Evolutionary conservation across 2,329 filamentous ascomycete genomes (phyloP).

Genomic region (Trichoderma simmonsii): DNA sequence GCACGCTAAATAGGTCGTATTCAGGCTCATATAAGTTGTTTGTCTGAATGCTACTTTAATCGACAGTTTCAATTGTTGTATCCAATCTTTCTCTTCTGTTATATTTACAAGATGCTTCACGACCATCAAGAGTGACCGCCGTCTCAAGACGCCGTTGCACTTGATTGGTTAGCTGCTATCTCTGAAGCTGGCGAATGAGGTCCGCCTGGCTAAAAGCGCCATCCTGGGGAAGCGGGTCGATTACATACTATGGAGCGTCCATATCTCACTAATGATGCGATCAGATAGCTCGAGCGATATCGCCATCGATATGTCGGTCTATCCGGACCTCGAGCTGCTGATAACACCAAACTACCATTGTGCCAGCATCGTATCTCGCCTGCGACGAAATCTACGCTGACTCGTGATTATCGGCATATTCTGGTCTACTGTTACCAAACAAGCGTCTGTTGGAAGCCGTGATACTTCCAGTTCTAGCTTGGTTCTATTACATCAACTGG

Average conservation of each 20-base stretch:
- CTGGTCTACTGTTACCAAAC: too few species aligned
- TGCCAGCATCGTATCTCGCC: neutral
- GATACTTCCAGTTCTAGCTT: neutral
- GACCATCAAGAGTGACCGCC: neutral
- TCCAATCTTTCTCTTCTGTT: neutral
- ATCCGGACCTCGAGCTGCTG: neutral
- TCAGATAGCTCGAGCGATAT: neutral
- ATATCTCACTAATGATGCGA: neutral
- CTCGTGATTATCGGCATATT: neutral
- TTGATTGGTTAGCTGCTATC: neutral
- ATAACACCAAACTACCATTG: neutral
- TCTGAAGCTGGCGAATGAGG: neutral
- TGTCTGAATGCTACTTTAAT: neutral
- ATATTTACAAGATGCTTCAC: neutral
- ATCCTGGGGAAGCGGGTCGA: conserved; percentile 12
- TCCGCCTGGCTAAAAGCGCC: neutral
- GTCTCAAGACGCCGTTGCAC: neutral
- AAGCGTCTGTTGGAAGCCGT: neutral
- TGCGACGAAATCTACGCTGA: neutral
- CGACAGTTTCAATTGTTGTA: neutral
- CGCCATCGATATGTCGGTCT: neutral
- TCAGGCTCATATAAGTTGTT: neutral
- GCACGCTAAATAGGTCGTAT: neutral
- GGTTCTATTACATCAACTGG: neutral
- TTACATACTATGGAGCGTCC: neutral